Base-by-base conservation (phyloP, 2,329 filamentous ascomycete species). In the Alternaria infectoria region DNA sequence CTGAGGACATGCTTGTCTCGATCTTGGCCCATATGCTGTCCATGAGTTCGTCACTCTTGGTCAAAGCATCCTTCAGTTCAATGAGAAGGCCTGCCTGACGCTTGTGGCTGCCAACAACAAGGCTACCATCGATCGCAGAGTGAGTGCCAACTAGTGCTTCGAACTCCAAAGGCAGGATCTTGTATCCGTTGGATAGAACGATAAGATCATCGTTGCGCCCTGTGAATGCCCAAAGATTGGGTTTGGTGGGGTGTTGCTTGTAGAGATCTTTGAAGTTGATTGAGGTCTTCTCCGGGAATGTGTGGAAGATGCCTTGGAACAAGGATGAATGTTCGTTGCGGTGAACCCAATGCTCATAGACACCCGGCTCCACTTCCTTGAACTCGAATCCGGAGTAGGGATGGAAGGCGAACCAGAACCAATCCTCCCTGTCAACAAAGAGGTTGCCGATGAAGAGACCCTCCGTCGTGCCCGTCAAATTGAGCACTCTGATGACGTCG, bases 1-100 rank as follows among this genome's bases (percentile, higher is more conserved):
- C 79, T 72, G 2, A 70, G 55, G 71, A 66, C 43, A 86, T 86
- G 0, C 83, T 83, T 19, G 71, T 65, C 56, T 85, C 76, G 0
- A 86, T 79, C 0, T 69, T 77, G 0, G 78, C 74, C 84, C 84
- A 86, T 7, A 86, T 81, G 36, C 76, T 76, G 4, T 85, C 79
- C 1, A 85, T 63, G 0, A 84, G 52, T 13, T 68, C 64, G 6
- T 73, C 61, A 3, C 19, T 59, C 47, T 59, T 68, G 4, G 44
- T 21, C 0, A 58, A 6, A 0, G 72, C 59, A n/a, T 64, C 50
- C 40, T 68, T 65, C n/a, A 71, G 51, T 57, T 80, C 78, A 3
- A 80, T 65, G 9, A 80, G 66, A 6, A 79, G 63, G 0, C 68
- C 75, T 15, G 78, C 68, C 15, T 79, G 75, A 6, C 67, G 68